Percentiles rank a stretch among this genome's conserved stretches.
phyloP scores from a whole-genome alignment of 495 filamentous ascomycete species.

The Sordaria brevicollis region DNA sequence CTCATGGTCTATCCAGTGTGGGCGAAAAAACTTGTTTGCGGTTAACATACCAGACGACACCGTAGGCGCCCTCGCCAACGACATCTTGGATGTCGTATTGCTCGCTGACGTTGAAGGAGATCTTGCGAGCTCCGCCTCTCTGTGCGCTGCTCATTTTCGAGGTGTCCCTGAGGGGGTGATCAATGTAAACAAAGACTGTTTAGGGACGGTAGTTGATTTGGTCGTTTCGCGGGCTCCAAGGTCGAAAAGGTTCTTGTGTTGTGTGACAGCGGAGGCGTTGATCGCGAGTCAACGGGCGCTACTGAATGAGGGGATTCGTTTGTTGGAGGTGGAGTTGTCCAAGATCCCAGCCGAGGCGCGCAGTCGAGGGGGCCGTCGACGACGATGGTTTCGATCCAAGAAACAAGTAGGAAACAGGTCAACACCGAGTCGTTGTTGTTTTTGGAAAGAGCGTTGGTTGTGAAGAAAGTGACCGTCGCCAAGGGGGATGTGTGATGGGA shows the following conservation, averaged over 20 bases:
- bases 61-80: slow-evolving; percentile 96
- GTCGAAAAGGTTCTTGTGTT: background rate
- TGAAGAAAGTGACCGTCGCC: background rate
- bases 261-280: background rate
- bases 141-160: slow-evolving; percentile 22
- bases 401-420: background rate
- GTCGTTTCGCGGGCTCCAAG: background rate
- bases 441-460: background rate
- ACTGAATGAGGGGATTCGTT: background rate
- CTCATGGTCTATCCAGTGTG: background rate
- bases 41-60: slow-evolving; percentile 83
- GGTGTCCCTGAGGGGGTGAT: background rate
- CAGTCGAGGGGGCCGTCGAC: background rate
- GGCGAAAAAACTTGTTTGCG: background rate
- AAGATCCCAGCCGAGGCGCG: background rate
- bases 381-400: background rate
- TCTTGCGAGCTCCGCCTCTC: slow-evolving; percentile 68
- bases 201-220: background rate
- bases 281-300: background rate
- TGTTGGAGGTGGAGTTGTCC: background rate
- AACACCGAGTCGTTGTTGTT: background rate
- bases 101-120: slow-evolving; percentile 99
- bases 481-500: background rate
- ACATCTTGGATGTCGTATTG: slow-evolving; percentile 99
- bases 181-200: slow-evolving; percentile 10